These are phyloP conservation scores for Aspergillus terreus DNA, from an alignment of 2,329 filamentous ascomycete genomes.

Conservation along the genomic window DNA sequence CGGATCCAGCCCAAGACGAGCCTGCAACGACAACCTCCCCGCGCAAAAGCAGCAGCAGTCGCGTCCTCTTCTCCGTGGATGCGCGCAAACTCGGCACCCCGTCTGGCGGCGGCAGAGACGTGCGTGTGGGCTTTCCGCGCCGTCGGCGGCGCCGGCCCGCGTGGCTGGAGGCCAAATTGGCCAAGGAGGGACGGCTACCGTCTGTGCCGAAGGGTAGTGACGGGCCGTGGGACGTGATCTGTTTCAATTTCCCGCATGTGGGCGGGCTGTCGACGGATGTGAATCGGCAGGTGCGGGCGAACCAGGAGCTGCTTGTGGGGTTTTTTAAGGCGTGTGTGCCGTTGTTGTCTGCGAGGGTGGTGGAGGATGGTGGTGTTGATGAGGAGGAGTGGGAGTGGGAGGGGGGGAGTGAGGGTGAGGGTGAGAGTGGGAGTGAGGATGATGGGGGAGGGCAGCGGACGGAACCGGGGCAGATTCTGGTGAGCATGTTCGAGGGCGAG, in stretches of 20 bases:
- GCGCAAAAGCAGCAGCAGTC: slow-evolving; percentile 3
- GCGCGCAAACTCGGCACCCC: slow-evolving; percentile 39
- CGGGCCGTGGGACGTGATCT: slow-evolving; percentile 66
- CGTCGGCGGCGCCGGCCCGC: slow-evolving; percentile 28
- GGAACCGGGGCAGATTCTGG: slow-evolving; percentile 58
- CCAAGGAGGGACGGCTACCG: not conserved
- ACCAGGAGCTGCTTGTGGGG: slow-evolving; percentile 60
- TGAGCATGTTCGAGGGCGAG: slow-evolving; percentile 88
- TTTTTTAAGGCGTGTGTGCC: slow-evolving; percentile 47
- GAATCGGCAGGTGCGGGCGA: slow-evolving; percentile 88
- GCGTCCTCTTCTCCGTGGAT: slow-evolving; percentile 42
- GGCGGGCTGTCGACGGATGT: slow-evolving; percentile 90
- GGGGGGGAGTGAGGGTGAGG: slow-evolving; percentile 15
- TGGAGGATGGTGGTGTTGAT: slow-evolving; percentile 16
- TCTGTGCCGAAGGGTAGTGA: slow-evolving; percentile 9
- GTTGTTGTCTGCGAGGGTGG: slow-evolving; percentile 31
- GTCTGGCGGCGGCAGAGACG: slow-evolving; percentile 38
- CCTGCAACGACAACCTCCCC: not conserved
- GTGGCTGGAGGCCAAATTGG: slow-evolving; percentile 17
- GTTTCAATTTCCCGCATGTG: slow-evolving; percentile 97
- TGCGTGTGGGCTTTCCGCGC: slow-evolving; percentile 39
- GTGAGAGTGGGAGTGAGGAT: slow-evolving; percentile 16
- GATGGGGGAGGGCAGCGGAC: slow-evolving; percentile 12
- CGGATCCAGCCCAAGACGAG: not conserved
- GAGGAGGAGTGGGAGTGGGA: slow-evolving; percentile 23